Evolutionary conservation across 495 filamentous ascomycete species (phyloP).

Genomic region (Cudoniella acicularis): DNA sequence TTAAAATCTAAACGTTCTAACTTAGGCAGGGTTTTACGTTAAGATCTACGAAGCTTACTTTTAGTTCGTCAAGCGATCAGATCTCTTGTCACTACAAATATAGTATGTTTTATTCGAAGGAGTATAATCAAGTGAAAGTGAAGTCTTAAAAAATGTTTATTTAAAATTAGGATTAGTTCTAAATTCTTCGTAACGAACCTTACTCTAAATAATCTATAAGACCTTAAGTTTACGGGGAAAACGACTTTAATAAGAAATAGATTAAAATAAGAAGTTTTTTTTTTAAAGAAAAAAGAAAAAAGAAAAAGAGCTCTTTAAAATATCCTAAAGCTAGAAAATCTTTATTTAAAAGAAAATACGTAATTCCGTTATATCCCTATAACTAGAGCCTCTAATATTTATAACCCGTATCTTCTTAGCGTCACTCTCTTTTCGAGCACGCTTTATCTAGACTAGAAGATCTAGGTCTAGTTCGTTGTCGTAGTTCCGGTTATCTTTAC

Average conservation of each 20-base stretch:
- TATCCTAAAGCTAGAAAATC: neutral
- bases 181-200: neutral
- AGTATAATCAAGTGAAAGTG: constrained; percentile 46
- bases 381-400: neutral
- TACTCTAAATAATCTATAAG: neutral
- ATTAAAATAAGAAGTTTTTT: neutral
- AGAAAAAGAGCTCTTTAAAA: neutral
- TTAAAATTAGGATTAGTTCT: neutral
- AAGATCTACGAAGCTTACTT: neutral
- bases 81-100: constrained; percentile 2
- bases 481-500: neutral
- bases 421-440: neutral
- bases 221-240: neutral
- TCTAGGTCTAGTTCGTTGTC: neutral
- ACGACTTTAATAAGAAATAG: neutral
- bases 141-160: neutral
- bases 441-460: neutral
- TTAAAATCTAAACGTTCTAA: too few relatives aligned
- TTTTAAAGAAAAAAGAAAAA: too few relatives aligned
- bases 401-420: neutral
- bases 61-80: constrained; percentile 1
- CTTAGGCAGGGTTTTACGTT: constrained; percentile 1
- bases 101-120: constrained; percentile 1
- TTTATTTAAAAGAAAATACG: neutral
- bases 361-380: neutral